A percentile compares a stretch with the other conserved stretches of the same genome.
These are phyloP conservation scores for Boletus vermiculosoides DNA, from an alignment of 768 basidiomycete genomes.

Conservation along the genomic window DNA sequence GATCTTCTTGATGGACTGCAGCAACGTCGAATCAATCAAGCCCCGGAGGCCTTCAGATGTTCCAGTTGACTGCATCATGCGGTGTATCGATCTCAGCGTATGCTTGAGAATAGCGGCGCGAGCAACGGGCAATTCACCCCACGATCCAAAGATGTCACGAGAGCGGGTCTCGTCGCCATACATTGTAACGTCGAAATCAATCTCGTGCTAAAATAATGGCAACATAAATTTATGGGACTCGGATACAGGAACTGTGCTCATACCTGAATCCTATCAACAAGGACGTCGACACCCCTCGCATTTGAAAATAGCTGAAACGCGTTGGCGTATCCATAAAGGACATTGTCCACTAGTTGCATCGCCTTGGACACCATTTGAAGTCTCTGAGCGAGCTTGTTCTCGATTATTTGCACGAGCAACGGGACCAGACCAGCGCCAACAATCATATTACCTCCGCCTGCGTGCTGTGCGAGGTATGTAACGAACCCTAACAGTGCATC, in stretches of 20 bases:
- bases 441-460: conserved; percentile 88
- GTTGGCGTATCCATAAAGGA: conserved; percentile 85
- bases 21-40: conserved; percentile 84
- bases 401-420: conserved; percentile 83
- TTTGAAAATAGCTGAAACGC: conserved; percentile 87
- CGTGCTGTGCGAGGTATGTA: conserved; percentile 81
- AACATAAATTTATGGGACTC: conserved; percentile 9
- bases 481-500: conserved; percentile 87
- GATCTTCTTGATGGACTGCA: conserved; percentile 84
- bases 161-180: conserved; percentile 44
- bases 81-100: conserved; percentile 86
- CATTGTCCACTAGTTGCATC: conserved; percentile 89
- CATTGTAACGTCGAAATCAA: conserved; percentile 62
- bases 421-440: conserved; percentile 92
- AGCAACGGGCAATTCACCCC: conserved; percentile 65
- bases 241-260: conserved; percentile 19
- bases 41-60: conserved; percentile 93
- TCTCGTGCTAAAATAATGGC: conserved; percentile 51
- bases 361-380: conserved; percentile 82
- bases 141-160: conserved; percentile 49
- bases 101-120: conserved; percentile 86
- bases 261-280: conserved; percentile 88
- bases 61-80: conserved; percentile 97
- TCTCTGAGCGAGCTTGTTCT: conserved; percentile 67
- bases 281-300: conserved; percentile 76